Conservation (phyloP, 495 filamentous ascomycete species). For the Filosporella fistucella region DNA sequence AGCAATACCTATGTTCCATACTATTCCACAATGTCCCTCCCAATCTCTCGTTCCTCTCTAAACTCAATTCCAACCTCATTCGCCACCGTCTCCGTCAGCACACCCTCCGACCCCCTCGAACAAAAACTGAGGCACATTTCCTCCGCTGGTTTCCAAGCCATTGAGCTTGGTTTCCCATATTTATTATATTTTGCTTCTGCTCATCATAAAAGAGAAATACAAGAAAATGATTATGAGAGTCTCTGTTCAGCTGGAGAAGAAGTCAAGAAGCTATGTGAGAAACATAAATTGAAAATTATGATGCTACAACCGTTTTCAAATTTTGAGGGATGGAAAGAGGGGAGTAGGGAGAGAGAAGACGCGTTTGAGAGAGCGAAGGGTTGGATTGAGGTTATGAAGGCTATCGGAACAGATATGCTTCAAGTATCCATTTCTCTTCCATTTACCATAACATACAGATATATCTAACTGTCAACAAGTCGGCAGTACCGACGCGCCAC, state of each 20-base stretch:
- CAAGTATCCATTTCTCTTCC: slow-evolving; percentile 67
- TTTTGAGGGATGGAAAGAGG: slow-evolving; percentile 61
- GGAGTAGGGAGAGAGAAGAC: slow-evolving; percentile 51
- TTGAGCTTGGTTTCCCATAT: slow-evolving; percentile 75
- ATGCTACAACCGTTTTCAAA: slow-evolving; percentile 78
- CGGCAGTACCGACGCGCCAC: slow-evolving; percentile 67
- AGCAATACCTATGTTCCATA: too few relatives aligned
- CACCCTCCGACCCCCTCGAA: slow-evolving; percentile 40
- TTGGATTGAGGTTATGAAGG: slow-evolving; percentile 73
- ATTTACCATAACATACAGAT: slow-evolving; percentile 45
- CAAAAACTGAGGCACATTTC: slow-evolving; percentile 64
- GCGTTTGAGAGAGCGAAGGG: slow-evolving; percentile 61
- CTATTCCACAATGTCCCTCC: background rate
- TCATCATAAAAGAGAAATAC: slow-evolving; percentile 44
- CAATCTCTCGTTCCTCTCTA: slow-evolving; percentile 9
- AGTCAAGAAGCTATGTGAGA: slow-evolving; percentile 47
- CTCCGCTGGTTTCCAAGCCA: slow-evolving; percentile 60
- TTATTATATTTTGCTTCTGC: slow-evolving; percentile 57
- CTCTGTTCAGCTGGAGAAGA: slow-evolving; percentile 46
- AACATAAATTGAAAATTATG: slow-evolving; percentile 54
- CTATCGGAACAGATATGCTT: slow-evolving; percentile 63
- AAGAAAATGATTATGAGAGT: slow-evolving; percentile 48
- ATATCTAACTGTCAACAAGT: too few relatives aligned
- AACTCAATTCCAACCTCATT: slow-evolving; percentile 55
- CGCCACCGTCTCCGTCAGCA: slow-evolving; percentile 61